Evolutionary conservation across 495 filamentous ascomycete species (phyloP).

Genomic region (Opeltia flavorubescens): DNA sequence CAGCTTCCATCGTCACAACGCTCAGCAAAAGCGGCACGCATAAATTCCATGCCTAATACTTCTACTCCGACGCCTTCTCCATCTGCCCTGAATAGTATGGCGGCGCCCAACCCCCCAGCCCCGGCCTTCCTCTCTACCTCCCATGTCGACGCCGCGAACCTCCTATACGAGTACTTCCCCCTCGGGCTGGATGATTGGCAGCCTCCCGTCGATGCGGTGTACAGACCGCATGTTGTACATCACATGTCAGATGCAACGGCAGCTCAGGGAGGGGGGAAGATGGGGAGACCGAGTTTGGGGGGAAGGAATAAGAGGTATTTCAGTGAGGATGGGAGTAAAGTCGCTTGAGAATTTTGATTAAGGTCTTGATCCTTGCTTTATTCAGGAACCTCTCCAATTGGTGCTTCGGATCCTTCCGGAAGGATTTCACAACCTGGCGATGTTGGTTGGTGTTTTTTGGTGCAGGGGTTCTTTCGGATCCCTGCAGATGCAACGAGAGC

Average conservation of each 20-base stretch:
- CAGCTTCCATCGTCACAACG: not conserved
- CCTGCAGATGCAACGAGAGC: too few species aligned
- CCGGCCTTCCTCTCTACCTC: slow-evolving; percentile 19
- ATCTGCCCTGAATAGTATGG: too few species aligned
- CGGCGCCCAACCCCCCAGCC: slow-evolving; percentile 22
- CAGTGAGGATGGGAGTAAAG: slow-evolving; percentile 6
- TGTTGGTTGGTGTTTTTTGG: too few species aligned
- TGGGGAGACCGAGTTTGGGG: slow-evolving; percentile 1
- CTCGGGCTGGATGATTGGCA: slow-evolving; percentile 84
- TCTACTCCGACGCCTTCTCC: too few species aligned
- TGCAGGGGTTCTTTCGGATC: too few species aligned
- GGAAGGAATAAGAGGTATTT: slow-evolving; percentile 13
- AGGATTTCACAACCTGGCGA: too few species aligned
- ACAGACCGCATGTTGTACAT: slow-evolving; percentile 84
- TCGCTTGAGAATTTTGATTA: not conserved
- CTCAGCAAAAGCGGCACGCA: slow-evolving; percentile 10
- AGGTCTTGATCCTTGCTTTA: too few species aligned
- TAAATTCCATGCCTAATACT: slow-evolving; percentile 18
- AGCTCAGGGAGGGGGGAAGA: not conserved
- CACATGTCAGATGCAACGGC: slow-evolving; percentile 32
- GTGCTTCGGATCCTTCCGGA: too few species aligned
- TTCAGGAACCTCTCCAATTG: too few species aligned
- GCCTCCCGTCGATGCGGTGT: slow-evolving; percentile 81
- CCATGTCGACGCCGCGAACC: slow-evolving; percentile 50
- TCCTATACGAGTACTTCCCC: slow-evolving; percentile 85